Evolutionary conservation across 768 basidiomycete species (phyloP), one percentile per base, ranked within the genome.

Genomic region (Rhodotorula graminis): DNA sequence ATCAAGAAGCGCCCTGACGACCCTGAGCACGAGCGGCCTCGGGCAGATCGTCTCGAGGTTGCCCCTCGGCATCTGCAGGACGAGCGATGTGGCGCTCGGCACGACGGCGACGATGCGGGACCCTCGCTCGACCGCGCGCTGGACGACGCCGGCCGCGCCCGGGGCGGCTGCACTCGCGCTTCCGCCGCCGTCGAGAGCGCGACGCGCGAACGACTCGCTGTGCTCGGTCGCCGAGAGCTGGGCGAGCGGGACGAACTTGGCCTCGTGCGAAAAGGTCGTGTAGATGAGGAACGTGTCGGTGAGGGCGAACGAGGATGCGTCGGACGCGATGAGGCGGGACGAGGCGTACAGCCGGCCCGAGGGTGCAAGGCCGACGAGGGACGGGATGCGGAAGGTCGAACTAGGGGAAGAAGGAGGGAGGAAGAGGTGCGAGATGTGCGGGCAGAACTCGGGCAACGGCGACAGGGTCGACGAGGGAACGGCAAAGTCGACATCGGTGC

Each of bases 41-140:
- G 96, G 96, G 77, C 90, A 92, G 65, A 99, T 88, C 1, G 93
- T 97, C 83, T 99, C 96, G 71, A 99, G 79, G 81, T 98, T 98
- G 1, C 96, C 96, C 75, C 96, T 83, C 0, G 95, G 96, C 95
- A 98, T 98, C 82, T 99, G 96, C 18, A 99, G 82, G 0, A 98
- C 90, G 47, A 99, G 81, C 76, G 86, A 88, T 91, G 94, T 97
- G 15, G 87, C 82, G 70, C 89, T 92, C 1, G 93, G 89, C 1
- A 96, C 89, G 21, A 89, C 90, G 0, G 89, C 87, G 9, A 98
- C 93, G 47, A 97, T 93, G 70, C 89, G 83, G 14, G 91, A 89
- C 8, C 96, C 96, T 44, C 96, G 84, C 81, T 99, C 96, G 2
- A 97, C 86, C 29, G 90, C 86, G 53, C 95, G 85, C 19, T 84